These are phyloP conservation scores for Caryopteris hybrid DNA, from an alignment of 305 asterid species.

Conservation along the genomic window DNA sequence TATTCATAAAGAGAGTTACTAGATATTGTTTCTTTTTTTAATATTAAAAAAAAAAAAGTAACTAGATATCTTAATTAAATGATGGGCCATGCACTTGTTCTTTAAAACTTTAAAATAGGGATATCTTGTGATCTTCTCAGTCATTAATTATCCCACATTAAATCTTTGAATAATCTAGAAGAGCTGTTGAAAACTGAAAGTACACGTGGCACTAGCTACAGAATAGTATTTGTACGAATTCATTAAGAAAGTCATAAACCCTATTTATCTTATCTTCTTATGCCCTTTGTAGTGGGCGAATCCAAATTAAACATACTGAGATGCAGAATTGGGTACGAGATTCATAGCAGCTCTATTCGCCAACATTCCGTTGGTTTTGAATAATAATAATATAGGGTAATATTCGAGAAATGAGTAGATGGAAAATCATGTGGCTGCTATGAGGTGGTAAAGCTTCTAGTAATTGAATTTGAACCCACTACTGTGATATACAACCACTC, in stretches of 20 bases:
- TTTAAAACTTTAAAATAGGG: not conserved
- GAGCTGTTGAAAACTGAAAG: not conserved
- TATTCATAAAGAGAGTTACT: not conserved
- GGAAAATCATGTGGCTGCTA: not conserved
- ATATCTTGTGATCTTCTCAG: not conserved
- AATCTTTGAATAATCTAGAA: constrained; percentile 2
- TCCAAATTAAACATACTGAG: no score
- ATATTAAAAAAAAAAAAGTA: not conserved
- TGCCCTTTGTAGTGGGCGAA: not conserved
- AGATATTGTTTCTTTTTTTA: not conserved
- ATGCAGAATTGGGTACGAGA: no score
- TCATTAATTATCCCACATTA: not conserved
- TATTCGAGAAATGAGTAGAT: not conserved
- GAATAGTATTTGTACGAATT: not conserved
- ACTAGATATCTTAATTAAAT: not conserved
- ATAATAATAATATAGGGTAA: not conserved
- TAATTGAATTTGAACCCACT: not conserved
- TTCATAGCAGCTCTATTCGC: no score
- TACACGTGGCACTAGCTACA: constrained; percentile 11
- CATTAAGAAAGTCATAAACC: not conserved
- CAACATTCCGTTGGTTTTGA: not conserved
- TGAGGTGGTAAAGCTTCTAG: not conserved
- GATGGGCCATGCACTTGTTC: not conserved
- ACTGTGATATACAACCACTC: not conserved
- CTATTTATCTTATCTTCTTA: not conserved